A percentile compares a stretch with the other conserved stretches of the same genome.
Evolutionary conservation across 1,139 yeast species (phyloP).

Genomic region (Suhomyces ambrosiae): DNA sequence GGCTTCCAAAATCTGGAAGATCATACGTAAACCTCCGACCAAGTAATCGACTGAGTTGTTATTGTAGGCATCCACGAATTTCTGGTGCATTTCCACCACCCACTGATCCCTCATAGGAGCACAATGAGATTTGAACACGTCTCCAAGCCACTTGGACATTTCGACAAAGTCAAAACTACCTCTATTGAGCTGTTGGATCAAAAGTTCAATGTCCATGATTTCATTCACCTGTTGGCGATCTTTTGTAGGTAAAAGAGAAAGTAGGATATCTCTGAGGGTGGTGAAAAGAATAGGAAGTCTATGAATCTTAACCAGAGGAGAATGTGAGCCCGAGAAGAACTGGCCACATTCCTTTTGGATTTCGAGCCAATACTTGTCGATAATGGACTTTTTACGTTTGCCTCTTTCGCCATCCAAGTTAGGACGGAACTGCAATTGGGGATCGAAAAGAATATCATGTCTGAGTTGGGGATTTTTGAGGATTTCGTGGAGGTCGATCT

Average conservation of each 20-base stretch:
- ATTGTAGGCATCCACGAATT: constrained; percentile 64
- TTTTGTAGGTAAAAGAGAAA: constrained; percentile 75
- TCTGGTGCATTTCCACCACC: constrained; percentile 82
- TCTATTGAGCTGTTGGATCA: constrained; percentile 73
- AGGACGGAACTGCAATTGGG: constrained; percentile 89
- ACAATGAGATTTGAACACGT: constrained; percentile 77
- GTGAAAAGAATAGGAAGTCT: constrained; percentile 69
- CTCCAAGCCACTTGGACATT: constrained; percentile 70
- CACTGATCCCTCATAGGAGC: constrained; percentile 95
- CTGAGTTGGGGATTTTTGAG: constrained; percentile 89
- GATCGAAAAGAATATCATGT: constrained; percentile 91
- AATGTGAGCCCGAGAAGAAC: constrained; percentile 29
- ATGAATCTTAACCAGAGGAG: constrained; percentile 32
- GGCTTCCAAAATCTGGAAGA: constrained; percentile 88
- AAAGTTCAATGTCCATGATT: constrained; percentile 74
- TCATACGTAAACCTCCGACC: constrained; percentile 76
- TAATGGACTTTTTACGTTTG: constrained; percentile 68
- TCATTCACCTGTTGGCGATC: constrained; percentile 72
- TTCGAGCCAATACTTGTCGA: constrained; percentile 83
- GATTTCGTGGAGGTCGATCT: constrained; percentile 86
- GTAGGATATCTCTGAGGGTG: constrained; percentile 74
- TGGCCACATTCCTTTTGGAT: constrained; percentile 63
- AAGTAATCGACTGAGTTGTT: constrained; percentile 55
- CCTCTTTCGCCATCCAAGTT: constrained; percentile 92
- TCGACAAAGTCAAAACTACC: constrained; percentile 69